Evolutionary conservation across 139 green algal species (phyloP), one percentile per base, ranked within the genome.

Genomic region (Ettlia oleoabundans): DNA sequence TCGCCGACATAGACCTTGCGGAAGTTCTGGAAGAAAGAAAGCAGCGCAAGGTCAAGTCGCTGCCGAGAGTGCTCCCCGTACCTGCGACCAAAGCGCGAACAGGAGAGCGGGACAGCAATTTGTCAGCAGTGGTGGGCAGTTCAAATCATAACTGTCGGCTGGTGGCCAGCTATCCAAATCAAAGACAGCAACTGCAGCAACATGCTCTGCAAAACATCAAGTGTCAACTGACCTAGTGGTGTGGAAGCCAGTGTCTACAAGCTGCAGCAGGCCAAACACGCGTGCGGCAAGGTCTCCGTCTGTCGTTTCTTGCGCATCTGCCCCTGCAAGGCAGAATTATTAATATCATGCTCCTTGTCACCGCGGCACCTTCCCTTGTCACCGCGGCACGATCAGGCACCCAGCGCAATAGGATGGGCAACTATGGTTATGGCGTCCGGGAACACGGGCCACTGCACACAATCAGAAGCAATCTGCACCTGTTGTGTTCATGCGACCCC

Each of bases 21-120:
- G 88, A 99, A 99, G 85, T 89, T 93, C 84, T 99, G 96, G 85
- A 99, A 97, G 85, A 99, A 98, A 58, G 88, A 85, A 13, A 99
- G 86, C 2, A 99, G 51, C 0, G 96, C 94, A 9, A 94, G 81
- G 85, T 99, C 97, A 62, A 99, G 85, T 28, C 97, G 92, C 85
- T 98, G 96, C 53, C 96, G 73, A 33, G 73, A 80, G 73, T 80
- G 73, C 73, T 80, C 73, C 10, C 73, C 73, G n/a, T 80, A 80
- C 53, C 72, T 78, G 72, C 42, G 9, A 15, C n/a, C n/a, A 68
- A 28, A 10, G 62, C 62, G 28, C 18, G 30, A 22, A 38, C 8
- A 68, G 64, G 35, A n/a, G n/a, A n/a, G n/a, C n/a, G n/a, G n/a
- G n/a, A n/a, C n/a, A n/a, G n/a, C n/a, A n/a, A n/a, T n/a, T n/a